Evolutionary conservation across 768 basidiomycete species (phyloP).

Genomic region (Termitomyces eurrhizus): DNA sequence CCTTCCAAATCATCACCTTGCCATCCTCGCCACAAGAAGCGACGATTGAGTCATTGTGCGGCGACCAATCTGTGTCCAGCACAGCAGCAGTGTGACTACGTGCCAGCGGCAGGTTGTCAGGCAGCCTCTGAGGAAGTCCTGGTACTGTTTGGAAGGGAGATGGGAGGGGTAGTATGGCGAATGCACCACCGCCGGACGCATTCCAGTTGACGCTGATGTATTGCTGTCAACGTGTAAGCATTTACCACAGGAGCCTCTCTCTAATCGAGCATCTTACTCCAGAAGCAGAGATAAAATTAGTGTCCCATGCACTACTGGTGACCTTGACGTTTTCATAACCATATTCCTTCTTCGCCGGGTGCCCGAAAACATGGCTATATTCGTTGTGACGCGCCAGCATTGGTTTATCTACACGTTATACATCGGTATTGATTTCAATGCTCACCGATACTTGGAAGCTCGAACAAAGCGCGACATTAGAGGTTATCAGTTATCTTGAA

Average conservation of each 20-base stretch:
- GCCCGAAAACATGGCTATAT: slow-evolving; percentile 86
- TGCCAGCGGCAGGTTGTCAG: slow-evolving; percentile 89
- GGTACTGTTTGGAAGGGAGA: slow-evolving; percentile 57
- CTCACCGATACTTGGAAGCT: slow-evolving; percentile 82
- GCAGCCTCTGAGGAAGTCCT: slow-evolving; percentile 72
- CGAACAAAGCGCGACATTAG: slow-evolving; percentile 84
- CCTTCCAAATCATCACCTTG: slow-evolving; percentile 89
- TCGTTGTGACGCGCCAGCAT: neutral
- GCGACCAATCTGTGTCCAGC: slow-evolving; percentile 96
- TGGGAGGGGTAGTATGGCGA: slow-evolving; percentile 87
- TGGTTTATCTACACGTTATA: neutral
- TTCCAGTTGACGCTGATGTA: slow-evolving; percentile 97
- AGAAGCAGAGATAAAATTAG: slow-evolving; percentile 85
- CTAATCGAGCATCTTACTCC: slow-evolving; percentile 45
- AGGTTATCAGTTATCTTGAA: neutral
- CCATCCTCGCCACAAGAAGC: slow-evolving; percentile 95
- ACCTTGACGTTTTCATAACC: slow-evolving; percentile 80
- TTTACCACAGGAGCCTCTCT: neutral
- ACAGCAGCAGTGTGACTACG: slow-evolving; percentile 81
- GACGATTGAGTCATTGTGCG: slow-evolving; percentile 87
- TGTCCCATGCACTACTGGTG: slow-evolving; percentile 93
- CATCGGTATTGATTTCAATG: neutral
- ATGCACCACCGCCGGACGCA: slow-evolving; percentile 88
- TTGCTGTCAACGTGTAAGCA: slow-evolving; percentile 36
- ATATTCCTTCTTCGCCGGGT: slow-evolving; percentile 81